A percentile compares a stretch with the other conserved stretches of the same genome.
Conservation (phyloP, 768 basidiomycete genomes). For the Trichaptum fuscoviolaceum region DNA sequence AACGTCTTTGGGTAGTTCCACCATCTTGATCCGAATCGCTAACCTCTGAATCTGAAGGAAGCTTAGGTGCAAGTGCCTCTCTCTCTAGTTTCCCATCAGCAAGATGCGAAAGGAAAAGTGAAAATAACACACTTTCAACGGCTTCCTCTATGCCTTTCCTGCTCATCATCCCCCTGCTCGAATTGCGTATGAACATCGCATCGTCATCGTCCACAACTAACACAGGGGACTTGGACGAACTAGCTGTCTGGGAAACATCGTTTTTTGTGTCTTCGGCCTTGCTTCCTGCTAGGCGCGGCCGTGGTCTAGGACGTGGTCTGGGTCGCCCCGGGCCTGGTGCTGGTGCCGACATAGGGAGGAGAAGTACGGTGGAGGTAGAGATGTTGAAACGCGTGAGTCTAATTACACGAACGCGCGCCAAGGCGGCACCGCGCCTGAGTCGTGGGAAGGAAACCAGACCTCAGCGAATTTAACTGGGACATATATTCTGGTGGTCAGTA, state of each 20-base stretch:
- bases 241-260: conserved; percentile 14
- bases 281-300: conserved; percentile 43
- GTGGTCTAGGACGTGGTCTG: conserved; percentile 39
- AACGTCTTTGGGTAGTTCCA: not conserved
- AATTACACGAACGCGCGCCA: not conserved
- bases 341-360: not conserved
- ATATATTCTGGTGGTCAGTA: too few species aligned
- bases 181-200: conserved; percentile 65
- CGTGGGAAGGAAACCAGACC: not conserved
- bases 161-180: conserved; percentile 43
- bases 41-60: conserved; percentile 17
- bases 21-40: conserved; percentile 20
- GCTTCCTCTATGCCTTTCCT: conserved; percentile 59
- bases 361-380: too few species aligned
- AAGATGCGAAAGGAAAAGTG: not conserved
- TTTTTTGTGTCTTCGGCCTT: conserved; percentile 11
- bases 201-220: conserved; percentile 51
- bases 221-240: conserved; percentile 8
- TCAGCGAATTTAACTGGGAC: too few species aligned
- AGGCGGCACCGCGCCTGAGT: not conserved
- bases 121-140: conserved; percentile 41
- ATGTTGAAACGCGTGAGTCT: not conserved
- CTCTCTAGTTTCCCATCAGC: conserved; percentile 8
- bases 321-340: not conserved
- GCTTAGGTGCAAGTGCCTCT: conserved; percentile 8